Conservation (phyloP, 2,329 filamentous ascomycete genomes). For the Xylariales sp. region DNA sequence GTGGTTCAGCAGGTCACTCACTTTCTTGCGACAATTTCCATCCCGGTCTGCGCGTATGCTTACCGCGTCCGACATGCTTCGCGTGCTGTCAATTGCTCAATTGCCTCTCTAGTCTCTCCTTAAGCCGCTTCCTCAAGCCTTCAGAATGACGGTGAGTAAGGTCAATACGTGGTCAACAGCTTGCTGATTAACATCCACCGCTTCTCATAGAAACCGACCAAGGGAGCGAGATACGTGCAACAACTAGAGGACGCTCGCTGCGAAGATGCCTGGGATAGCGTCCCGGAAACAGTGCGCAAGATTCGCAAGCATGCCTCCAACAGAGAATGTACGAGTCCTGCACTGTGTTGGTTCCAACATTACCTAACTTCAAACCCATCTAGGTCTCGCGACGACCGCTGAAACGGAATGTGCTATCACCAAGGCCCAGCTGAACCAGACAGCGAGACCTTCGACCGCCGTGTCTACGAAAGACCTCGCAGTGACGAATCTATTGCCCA, state of each 20-base stretch:
- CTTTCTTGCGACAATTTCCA: no score
- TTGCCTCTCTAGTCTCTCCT: no score
- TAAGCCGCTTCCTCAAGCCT: no score
- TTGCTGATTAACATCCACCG: no score
- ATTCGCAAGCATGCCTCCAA: slow-evolving; percentile 89
- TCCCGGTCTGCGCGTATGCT: no score
- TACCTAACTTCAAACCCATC: slow-evolving; percentile 15
- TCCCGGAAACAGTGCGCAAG: slow-evolving; percentile 88
- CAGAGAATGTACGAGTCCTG: slow-evolving; percentile 64
- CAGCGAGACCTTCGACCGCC: slow-evolving; percentile 37
- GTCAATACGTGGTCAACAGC: no score
- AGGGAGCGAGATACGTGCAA: slow-evolving; percentile 77
- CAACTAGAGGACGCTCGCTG: slow-evolving; percentile 83
- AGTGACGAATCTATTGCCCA: slow-evolving; percentile 39
- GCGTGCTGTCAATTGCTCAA: no score
- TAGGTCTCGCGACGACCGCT: slow-evolving; percentile 66
- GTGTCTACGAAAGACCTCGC: slow-evolving; percentile 40
- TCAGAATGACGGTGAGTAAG: no score
- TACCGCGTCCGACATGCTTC: no score
- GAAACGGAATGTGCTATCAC: slow-evolving; percentile 64
- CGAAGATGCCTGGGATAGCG: slow-evolving; percentile 78
- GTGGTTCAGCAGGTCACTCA: no score
- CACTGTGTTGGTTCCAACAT: slow-evolving; percentile 12
- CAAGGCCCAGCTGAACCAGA: slow-evolving; percentile 43
- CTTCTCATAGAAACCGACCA: slow-evolving; percentile 63